phyloP scores from a whole-genome alignment of 164 flowering plant species.

The Sextonia rubra region DNA sequence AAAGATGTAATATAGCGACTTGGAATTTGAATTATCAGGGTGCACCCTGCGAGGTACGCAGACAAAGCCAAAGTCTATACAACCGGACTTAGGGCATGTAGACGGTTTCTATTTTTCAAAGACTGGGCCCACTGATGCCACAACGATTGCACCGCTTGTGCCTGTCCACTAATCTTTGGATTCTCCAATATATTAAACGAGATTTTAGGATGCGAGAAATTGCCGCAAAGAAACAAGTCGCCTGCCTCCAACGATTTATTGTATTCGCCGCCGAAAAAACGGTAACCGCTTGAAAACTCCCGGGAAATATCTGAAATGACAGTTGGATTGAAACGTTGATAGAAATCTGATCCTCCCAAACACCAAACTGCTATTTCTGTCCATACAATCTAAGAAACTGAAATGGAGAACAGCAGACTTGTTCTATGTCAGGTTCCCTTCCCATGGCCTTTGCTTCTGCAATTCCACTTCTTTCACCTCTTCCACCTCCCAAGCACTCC shows the following conservation, averaged over 20 bases:
- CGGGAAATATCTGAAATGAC: slow-evolving; percentile 3
- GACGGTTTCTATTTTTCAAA: too few relatives aligned
- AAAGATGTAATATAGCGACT: too few relatives aligned
- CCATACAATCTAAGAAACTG: slow-evolving; percentile 25
- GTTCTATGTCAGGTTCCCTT: background rate
- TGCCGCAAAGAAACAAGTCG: too few relatives aligned
- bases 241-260: background rate
- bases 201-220: too few relatives aligned
- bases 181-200: too few relatives aligned
- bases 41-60: too few relatives aligned
- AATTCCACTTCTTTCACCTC: slow-evolving; percentile 14
- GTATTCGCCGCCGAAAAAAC: slow-evolving; percentile 6
- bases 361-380: slow-evolving; percentile 20
- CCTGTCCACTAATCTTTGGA: too few relatives aligned
- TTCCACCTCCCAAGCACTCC: slow-evolving; percentile 14
- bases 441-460: slow-evolving; percentile 40
- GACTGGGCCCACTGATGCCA: too few relatives aligned
- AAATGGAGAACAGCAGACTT: background rate
- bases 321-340: background rate
- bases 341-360: slow-evolving; percentile 11
- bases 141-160: too few relatives aligned
- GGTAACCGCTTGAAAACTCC: background rate
- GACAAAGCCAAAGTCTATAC: too few relatives aligned
- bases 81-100: too few relatives aligned
- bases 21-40: too few relatives aligned